These are phyloP conservation scores for Venturia aucupariae DNA, from an alignment of 2,329 filamentous ascomycete genomes.

Conservation along the genomic window DNA sequence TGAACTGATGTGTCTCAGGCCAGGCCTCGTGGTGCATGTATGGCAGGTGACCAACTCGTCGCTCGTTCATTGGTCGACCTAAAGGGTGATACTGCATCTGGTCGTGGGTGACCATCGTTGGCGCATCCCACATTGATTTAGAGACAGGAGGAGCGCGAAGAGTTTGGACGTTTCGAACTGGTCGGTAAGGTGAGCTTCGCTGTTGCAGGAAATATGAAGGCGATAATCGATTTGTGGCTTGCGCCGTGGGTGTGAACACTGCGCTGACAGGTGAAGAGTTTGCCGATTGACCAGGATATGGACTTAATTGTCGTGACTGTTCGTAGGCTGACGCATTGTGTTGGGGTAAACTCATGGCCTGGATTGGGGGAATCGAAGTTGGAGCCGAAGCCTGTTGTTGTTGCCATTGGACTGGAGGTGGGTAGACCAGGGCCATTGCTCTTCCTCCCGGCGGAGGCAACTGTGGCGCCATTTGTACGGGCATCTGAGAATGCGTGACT, in stretches of 20 bases:
- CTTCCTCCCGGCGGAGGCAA: slow-evolving; percentile 41
- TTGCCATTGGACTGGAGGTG: slow-evolving; percentile 46
- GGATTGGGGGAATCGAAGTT: slow-evolving; percentile 19
- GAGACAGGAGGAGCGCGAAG: slow-evolving; percentile 71
- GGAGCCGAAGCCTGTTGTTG: slow-evolving; percentile 31
- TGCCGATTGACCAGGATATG: slow-evolving; percentile 41
- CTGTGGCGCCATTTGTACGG: slow-evolving; percentile 23
- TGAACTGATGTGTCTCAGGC: slow-evolving; percentile 30
- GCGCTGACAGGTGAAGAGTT: slow-evolving; percentile 62
- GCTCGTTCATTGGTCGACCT: slow-evolving; percentile 37
- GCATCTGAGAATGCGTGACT: slow-evolving; percentile 8
- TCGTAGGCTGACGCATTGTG: slow-evolving; percentile 22
- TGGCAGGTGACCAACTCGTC: slow-evolving; percentile 32
- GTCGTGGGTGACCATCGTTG: slow-evolving; percentile 34
- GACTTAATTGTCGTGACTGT: slow-evolving; percentile 42
- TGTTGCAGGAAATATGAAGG: slow-evolving; percentile 82
- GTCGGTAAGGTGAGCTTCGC: slow-evolving; percentile 84
- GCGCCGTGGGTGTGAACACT: slow-evolving; percentile 42
- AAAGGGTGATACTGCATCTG: slow-evolving; percentile 44
- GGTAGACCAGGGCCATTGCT: slow-evolving; percentile 71
- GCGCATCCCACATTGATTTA: slow-evolving; percentile 56
- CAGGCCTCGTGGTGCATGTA: slow-evolving; percentile 32
- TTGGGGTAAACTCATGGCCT: slow-evolving; percentile 19
- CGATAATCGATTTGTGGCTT: slow-evolving; percentile 66
- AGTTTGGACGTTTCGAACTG: slow-evolving; percentile 80